Base-by-base conservation (phyloP, 1,139 yeast genomes). In the Kazachstania sp. region DNA sequence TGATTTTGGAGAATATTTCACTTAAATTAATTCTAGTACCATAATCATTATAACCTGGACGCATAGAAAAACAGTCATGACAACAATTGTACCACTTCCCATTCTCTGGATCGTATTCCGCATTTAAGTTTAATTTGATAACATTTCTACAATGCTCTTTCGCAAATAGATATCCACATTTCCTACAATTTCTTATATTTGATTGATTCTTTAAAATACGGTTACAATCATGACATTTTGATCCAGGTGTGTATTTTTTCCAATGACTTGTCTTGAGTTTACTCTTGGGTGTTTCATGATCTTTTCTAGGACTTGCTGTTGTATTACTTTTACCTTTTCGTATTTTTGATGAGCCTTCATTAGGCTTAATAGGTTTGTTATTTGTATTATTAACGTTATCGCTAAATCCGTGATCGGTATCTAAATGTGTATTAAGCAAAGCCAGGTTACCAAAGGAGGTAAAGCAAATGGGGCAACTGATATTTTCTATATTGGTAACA, bases 71-170 rank as follows among this genome's bases (percentile, higher is more conserved):
- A 61, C 97, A 88, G 1, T 56, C 55, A 38, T 72, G 68, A 62
- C 97, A 88, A 51, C 86, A 83, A 41, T 83, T 70, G 44, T 81
- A 71, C 92, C 92, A 83, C 23, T 71, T 66, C 0, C 95, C 95
- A 29, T 63, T 54, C 3, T 50, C 57, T 0, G 77, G 70, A 52
- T 77, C 74, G 54, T 75, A 71, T 43, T 70, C 48, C 4, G 79
- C 86, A 50, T 60, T 62, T 35, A 54, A 65, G 56, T 71, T 72
- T 45, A 70, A 71, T 67, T 70, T 77, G 49, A 76, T 66, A 39
- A 71, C 72, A 58, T 71, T 79, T 45, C 70, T 65, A 3, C 87
- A 73, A 67, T 88, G 95, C 29, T 65, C 67, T 49, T 75, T 74
- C 61, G 96, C 87, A 60, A 67, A 86, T 19, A 87, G 65, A 29